phyloP scores from a whole-genome alignment of 2,329 filamentous ascomycete genomes.

The Ophiostoma australiae region DNA sequence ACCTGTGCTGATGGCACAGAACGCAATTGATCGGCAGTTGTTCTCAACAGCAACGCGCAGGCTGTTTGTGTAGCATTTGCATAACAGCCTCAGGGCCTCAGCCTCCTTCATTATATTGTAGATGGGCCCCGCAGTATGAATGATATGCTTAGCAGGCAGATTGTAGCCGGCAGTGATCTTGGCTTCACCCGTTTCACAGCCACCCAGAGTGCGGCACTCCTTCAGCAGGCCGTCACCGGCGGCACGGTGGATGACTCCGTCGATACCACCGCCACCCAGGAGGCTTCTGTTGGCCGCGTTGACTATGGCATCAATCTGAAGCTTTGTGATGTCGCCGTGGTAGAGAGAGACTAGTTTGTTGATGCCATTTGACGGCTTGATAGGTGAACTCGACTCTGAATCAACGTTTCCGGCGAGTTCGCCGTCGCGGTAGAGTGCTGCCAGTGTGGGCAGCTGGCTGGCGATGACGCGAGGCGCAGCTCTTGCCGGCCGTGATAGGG shows the following conservation, averaged over 20 bases:
- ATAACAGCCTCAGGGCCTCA: constrained; percentile 46
- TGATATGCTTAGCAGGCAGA: constrained; percentile 71
- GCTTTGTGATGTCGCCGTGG: constrained; percentile 73
- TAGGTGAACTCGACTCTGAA: background rate
- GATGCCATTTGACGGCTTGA: constrained; percentile 45
- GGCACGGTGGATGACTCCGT: constrained; percentile 78
- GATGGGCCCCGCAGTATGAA: constrained; percentile 85
- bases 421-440: constrained; percentile 6
- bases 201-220: constrained; percentile 67
- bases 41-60: constrained; percentile 67
- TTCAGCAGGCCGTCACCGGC: constrained; percentile 64
- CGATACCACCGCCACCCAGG: constrained; percentile 83
- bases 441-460: background rate
- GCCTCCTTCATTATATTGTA: constrained; percentile 43
- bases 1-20: constrained; percentile 81
- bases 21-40: constrained; percentile 67
- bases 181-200: constrained; percentile 71
- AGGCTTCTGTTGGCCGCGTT: constrained; percentile 83
- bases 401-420: background rate
- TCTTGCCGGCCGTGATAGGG: background rate
- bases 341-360: constrained; percentile 69
- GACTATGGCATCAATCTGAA: constrained; percentile 77
- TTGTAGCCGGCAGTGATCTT: constrained; percentile 77
- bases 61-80: constrained; percentile 63
- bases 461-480: background rate